Evolutionary conservation across 78 protist genomes (phyloP).

Genomic region (Paratrimastix pyriformis): DNA sequence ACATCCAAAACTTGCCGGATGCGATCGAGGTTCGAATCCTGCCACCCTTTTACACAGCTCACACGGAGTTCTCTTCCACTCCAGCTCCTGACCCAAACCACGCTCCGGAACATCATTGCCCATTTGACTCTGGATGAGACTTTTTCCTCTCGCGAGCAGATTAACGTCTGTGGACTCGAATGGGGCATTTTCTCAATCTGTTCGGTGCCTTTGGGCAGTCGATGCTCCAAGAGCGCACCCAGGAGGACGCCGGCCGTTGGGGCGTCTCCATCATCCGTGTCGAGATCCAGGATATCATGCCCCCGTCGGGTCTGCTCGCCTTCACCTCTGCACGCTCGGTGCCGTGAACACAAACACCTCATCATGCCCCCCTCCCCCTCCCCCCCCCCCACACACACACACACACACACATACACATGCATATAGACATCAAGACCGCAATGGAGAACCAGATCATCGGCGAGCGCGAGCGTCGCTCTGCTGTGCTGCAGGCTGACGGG

Average conservation of each 20-base stretch:
- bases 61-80: no score
- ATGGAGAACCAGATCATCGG: conserved; percentile 13
- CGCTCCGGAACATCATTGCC: conserved; percentile 12
- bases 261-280: conserved; percentile 24
- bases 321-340: no score
- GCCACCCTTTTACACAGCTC: no score
- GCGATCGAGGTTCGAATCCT: conserved; percentile 2
- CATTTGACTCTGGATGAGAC: no score
- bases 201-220: no score
- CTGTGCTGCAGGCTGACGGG: conserved; percentile 11
- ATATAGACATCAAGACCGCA: conserved; percentile 2
- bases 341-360: no score
- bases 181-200: background rate
- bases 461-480: conserved; percentile 15
- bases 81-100: conserved; percentile 11
- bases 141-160: conserved; percentile 21
- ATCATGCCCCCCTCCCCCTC: no score
- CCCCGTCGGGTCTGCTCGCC: no score
- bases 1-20: conserved; percentile 26
- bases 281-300: conserved; percentile 7
- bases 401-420: no score
- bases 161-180: no score
- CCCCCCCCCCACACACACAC: no score
- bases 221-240: background rate
- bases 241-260: conserved; percentile 18